A percentile compares a stretch with the other conserved stretches of the same genome.
Conservation (phyloP, 176 grass and related monocot species). For the Secale cereale region DNA sequence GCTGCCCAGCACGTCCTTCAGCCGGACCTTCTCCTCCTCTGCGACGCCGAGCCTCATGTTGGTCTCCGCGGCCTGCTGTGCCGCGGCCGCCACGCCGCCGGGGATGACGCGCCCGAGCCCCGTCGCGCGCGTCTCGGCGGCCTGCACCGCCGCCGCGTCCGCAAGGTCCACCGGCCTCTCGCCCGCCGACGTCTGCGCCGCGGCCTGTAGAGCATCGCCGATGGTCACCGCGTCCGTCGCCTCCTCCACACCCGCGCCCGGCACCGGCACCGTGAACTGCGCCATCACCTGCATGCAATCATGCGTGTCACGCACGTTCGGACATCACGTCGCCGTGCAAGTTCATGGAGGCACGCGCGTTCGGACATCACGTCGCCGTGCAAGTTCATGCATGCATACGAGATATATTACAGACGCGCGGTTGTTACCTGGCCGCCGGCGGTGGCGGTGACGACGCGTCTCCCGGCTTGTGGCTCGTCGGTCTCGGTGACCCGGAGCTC, state of each 20-base stretch:
- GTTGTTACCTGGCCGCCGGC: conserved; percentile 19
- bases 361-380: not conserved
- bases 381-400: not conserved
- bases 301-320: not conserved
- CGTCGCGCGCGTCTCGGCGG: conserved; percentile 36
- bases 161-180: not conserved
- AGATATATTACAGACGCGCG: no score
- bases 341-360: not conserved
- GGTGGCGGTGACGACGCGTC: conserved; percentile 29
- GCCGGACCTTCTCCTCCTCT: not conserved
- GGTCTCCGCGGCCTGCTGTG: conserved; percentile 16
- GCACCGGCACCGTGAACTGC: conserved; percentile 40
- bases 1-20: conserved; percentile 32
- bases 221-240: conserved; percentile 31
- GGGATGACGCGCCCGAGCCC: conserved; percentile 4
- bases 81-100: conserved; percentile 32
- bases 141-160: conserved; percentile 32
- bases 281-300: conserved; percentile 25
- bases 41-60: not conserved
- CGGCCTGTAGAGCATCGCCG: conserved; percentile 37
- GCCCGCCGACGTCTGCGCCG: not conserved
- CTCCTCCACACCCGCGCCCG: not conserved
- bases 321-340: not conserved
- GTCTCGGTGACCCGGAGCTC: conserved; percentile 20
- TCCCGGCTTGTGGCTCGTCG: not conserved